phyloP scores from a whole-genome alignment of 2,329 filamentous ascomycete species.

The Fusarium cyanostomum region DNA sequence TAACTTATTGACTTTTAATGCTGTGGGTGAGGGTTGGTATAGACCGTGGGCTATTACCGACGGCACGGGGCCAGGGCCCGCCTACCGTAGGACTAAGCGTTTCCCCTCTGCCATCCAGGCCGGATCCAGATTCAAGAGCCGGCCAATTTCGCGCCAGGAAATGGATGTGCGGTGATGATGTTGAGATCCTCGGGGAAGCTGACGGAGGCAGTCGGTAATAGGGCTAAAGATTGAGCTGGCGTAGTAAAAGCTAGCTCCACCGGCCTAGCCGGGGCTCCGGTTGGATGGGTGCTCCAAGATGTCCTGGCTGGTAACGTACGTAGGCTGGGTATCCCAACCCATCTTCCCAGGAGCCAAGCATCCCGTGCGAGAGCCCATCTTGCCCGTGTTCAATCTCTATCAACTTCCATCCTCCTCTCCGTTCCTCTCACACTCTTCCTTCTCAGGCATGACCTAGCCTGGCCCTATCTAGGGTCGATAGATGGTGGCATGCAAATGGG shows the following conservation, averaged over 20 bases:
- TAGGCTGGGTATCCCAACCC: slow-evolving; percentile 4
- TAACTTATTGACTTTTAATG: slow-evolving; percentile 1
- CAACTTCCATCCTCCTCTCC: slow-evolving; percentile 3
- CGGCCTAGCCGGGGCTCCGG: slow-evolving; percentile 37
- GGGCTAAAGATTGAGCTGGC: slow-evolving; percentile 44
- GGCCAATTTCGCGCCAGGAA: slow-evolving; percentile 34
- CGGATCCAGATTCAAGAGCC: slow-evolving; percentile 10
- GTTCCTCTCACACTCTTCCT: slow-evolving; percentile 2
- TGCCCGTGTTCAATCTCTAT: background rate
- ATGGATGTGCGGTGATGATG: slow-evolving; percentile 37
- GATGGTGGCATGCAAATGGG: slow-evolving; percentile 39
- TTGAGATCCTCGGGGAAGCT: slow-evolving; percentile 40
- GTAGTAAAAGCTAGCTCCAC: slow-evolving; percentile 38
- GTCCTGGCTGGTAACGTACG: slow-evolving; percentile 9
- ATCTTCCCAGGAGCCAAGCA: slow-evolving; percentile 11
- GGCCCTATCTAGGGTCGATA: slow-evolving; percentile 15
- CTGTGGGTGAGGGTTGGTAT: background rate
- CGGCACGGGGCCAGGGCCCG: slow-evolving; percentile 19
- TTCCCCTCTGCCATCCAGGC: slow-evolving; percentile 20
- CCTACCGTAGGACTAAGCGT: slow-evolving; percentile 2
- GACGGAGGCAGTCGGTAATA: slow-evolving; percentile 42
- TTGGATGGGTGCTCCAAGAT: slow-evolving; percentile 36
- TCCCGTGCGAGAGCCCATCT: background rate
- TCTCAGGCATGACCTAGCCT: slow-evolving; percentile 18
- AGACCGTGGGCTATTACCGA: slow-evolving; percentile 14